Evolutionary conservation across 306 rosid species (phyloP).

Genomic region (Prunus fruticosa): DNA sequence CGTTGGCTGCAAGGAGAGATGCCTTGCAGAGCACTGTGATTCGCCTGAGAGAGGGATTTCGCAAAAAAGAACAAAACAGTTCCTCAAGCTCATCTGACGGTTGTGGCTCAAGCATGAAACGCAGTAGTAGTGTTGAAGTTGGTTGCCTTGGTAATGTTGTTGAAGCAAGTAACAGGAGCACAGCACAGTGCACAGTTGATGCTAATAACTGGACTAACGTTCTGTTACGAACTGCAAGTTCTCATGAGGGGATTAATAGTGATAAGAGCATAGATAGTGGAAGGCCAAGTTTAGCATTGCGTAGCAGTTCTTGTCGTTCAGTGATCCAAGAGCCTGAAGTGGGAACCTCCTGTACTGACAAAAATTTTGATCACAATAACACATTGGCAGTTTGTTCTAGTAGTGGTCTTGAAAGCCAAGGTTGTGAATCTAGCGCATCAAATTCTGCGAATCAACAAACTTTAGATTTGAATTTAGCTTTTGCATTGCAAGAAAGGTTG

Average conservation of each 20-base stretch:
- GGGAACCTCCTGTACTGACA: slow-evolving; percentile 58
- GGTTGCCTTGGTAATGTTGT: slow-evolving; percentile 69
- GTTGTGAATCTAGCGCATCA: slow-evolving; percentile 88
- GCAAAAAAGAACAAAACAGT: slow-evolving; percentile 89
- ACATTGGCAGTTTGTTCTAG: slow-evolving; percentile 78
- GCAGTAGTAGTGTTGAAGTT: slow-evolving; percentile 96
- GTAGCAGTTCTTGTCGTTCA: slow-evolving; percentile 93
- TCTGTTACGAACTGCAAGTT: slow-evolving; percentile 59
- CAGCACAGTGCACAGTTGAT: slow-evolving; percentile 58
- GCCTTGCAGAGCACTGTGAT: slow-evolving; percentile 96
- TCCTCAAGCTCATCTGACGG: slow-evolving; percentile 98
- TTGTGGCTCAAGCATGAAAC: slow-evolving; percentile 97
- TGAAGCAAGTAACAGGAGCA: slow-evolving; percentile 59
- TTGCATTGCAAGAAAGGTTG: slow-evolving; percentile 95
- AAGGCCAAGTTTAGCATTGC: slow-evolving; percentile 90
- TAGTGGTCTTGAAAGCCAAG: slow-evolving; percentile 93
- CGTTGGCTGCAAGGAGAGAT: slow-evolving; percentile 97
- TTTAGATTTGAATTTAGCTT: slow-evolving; percentile 78
- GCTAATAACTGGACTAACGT: slow-evolving; percentile 75
- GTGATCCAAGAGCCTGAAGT: slow-evolving; percentile 81
- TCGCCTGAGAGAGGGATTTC: slow-evolving; percentile 97
- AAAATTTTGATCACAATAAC: slow-evolving; percentile 62
- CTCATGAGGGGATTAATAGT: slow-evolving; percentile 87
- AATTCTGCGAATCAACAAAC: slow-evolving; percentile 89
- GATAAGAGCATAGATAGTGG: slow-evolving; percentile 99